Percentiles rank a stretch among this genome's conserved stretches.
phyloP scores from a whole-genome alignment of 371 early-diverging fungal species.

The Phascolomyces articulosus region DNA sequence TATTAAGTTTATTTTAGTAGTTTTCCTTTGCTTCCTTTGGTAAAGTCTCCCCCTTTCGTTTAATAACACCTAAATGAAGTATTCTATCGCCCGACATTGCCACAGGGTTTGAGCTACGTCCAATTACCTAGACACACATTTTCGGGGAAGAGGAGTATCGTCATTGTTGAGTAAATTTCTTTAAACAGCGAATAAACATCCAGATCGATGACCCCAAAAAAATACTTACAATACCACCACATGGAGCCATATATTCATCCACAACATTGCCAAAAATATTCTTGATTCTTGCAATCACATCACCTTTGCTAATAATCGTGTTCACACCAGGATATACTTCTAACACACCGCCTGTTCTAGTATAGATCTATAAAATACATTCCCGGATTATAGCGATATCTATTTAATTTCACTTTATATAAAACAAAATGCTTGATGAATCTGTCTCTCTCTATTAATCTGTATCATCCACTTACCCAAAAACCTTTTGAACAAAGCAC shows the following conservation, averaged over 20 bases:
- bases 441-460: too few relatives aligned
- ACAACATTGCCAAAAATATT: constrained; percentile 93
- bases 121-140: constrained; percentile 33
- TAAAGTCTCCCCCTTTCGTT: constrained; percentile 45
- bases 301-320: constrained; percentile 84
- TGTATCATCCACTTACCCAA: constrained; percentile 35
- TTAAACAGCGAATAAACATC: constrained; percentile 6
- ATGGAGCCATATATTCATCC: constrained; percentile 87
- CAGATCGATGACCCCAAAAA: neutral
- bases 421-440: too few relatives aligned
- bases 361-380: constrained; percentile 36
- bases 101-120: constrained; percentile 69
- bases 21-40: constrained; percentile 69
- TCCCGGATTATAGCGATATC: neutral
- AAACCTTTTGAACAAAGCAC: constrained; percentile 38
- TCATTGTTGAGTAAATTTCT: neutral
- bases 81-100: constrained; percentile 83
- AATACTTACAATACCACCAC: constrained; percentile 76
- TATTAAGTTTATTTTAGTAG: constrained; percentile 24
- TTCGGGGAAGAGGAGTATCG: too few relatives aligned
- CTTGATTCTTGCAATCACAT: constrained; percentile 87
- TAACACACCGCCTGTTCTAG: constrained; percentile 74
- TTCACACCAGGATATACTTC: constrained; percentile 88
- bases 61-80: constrained; percentile 81
- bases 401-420: too few relatives aligned